These are phyloP conservation scores for Westerdykella sp. DNA, from an alignment of 2,329 filamentous ascomycete genomes.

Conservation along the genomic window DNA sequence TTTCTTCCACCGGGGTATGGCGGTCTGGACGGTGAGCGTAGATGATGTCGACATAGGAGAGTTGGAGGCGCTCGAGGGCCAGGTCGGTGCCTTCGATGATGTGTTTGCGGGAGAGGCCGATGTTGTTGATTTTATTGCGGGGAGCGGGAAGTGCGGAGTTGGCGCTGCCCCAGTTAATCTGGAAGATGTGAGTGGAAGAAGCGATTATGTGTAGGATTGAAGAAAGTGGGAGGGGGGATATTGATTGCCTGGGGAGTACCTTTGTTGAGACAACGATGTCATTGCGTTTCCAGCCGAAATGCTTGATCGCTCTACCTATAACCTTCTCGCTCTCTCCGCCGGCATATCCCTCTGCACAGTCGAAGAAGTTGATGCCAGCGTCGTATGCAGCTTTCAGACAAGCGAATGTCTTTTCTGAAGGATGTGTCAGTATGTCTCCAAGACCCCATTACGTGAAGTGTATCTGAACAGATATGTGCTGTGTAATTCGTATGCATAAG, in stretches of 20 bases:
- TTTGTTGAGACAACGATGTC: constrained; percentile 55
- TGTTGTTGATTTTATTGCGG: constrained; percentile 59
- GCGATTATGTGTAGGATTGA: background rate
- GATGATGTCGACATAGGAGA: constrained; percentile 61
- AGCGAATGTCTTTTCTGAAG: constrained; percentile 49
- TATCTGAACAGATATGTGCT: too few relatives aligned
- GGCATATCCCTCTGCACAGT: constrained; percentile 52
- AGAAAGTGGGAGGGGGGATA: background rate
- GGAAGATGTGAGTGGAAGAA: background rate
- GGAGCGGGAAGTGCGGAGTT: constrained; percentile 40
- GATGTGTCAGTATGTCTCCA: too few relatives aligned
- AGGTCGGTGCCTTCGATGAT: constrained; percentile 59
- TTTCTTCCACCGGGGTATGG: constrained; percentile 64
- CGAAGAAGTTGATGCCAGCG: constrained; percentile 56
- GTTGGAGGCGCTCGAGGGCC: constrained; percentile 52
- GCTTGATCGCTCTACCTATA: constrained; percentile 53
- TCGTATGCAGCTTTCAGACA: constrained; percentile 52
- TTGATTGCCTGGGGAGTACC: constrained; percentile 25
- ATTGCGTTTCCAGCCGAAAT: constrained; percentile 52
- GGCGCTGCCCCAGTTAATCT: constrained; percentile 60
- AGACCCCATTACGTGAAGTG: too few relatives aligned
- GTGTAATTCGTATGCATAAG: too few relatives aligned
- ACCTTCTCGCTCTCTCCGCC: constrained; percentile 49
- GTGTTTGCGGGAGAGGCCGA: constrained; percentile 63
- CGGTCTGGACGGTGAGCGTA: constrained; percentile 65